Base-by-base conservation (phyloP, 345 rosid species). In the Trapa bicornis region DNA sequence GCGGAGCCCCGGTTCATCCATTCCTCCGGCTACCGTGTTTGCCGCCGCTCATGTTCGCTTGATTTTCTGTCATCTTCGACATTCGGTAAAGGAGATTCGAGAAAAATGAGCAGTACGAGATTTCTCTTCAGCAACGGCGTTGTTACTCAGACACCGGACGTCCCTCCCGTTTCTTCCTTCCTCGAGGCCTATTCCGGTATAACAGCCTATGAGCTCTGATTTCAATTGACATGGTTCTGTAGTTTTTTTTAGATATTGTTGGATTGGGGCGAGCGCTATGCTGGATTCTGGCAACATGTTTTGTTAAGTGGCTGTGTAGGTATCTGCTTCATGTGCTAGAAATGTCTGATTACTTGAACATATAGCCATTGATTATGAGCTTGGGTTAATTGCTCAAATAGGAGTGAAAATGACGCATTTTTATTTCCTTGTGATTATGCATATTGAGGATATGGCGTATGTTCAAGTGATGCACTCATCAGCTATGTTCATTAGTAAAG, bases 141-240 rank as follows among this genome's bases (percentile, higher is more conserved):
- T 73, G 67, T 86, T 65, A 78, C 54, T 0, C 67, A 14, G 50
- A 52, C 81, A n/a, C 29, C 78, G 10, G 85, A 83, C 47, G 76
- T 77, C 45, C 90, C 96, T 69, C 71, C 88, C 0, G 86, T 81
- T 47, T 33, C 91, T 33, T 74, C 83, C 65, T 83, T 88, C 74
- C 96, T 89, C 68, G 75, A 89, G 71, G 79, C 88, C 37, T 84
- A 70, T 61, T 68, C 89, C 65, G 93, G 93, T 86, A 67, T 16
- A 11, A 45, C 48, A 45, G 13, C 48, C 37, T 37, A 2, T 5
- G 10, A 64, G 7, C 36, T 65, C 16, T 69, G 2, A 11, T 41
- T 38, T 47, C 43, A 13, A 37, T 37, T n/a, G 16, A n/a, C 37
- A 8, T 45, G 48, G 48, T 7, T 11, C 13, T 7, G 48, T 45